These are phyloP conservation scores for Fusarium sp. DNA, from an alignment of 2,329 filamentous ascomycete genomes.

Conservation along the genomic window DNA sequence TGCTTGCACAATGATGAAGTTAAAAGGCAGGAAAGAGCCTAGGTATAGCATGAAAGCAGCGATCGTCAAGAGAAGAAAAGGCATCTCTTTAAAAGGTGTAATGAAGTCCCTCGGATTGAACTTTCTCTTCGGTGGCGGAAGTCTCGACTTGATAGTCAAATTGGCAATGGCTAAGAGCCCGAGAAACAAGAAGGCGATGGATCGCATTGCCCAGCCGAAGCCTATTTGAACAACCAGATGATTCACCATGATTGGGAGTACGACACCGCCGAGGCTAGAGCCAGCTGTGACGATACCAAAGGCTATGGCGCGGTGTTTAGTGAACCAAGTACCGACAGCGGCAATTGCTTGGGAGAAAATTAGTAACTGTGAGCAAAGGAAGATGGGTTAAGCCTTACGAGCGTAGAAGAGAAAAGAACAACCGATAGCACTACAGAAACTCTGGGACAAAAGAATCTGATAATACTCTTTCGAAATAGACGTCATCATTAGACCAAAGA, in stretches of 20 bases:
- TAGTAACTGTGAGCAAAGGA: not conserved
- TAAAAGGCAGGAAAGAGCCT: slow-evolving; percentile 54
- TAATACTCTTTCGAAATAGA: slow-evolving; percentile 58
- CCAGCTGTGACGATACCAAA: slow-evolving; percentile 52
- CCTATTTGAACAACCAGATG: slow-evolving; percentile 50
- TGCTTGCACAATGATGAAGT: slow-evolving; percentile 51
- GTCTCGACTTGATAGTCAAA: slow-evolving; percentile 45
- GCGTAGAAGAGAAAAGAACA: slow-evolving; percentile 32
- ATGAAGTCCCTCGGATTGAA: slow-evolving; percentile 5
- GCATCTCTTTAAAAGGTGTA: slow-evolving; percentile 3
- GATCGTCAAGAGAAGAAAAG: slow-evolving; percentile 19
- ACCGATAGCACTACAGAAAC: slow-evolving; percentile 52
- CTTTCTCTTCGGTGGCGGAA: slow-evolving; percentile 25
- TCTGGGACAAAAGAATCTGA: slow-evolving; percentile 56
- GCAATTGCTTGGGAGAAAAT: not conserved
- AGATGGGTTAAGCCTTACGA: slow-evolving; percentile 2
- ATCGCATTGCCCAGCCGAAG: slow-evolving; percentile 56
- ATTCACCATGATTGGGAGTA: slow-evolving; percentile 56
- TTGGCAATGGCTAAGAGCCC: slow-evolving; percentile 49
- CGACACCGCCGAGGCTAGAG: slow-evolving; percentile 53
- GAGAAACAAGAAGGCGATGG: slow-evolving; percentile 53
- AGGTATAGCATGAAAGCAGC: slow-evolving; percentile 48
- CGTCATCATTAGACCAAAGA: slow-evolving; percentile 73
- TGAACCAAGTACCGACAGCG: slow-evolving; percentile 47
- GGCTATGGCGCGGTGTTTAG: slow-evolving; percentile 49